Evolutionary conservation across 2,329 filamentous ascomycete species (phyloP).

Genomic region (Penicillium sp.): DNA sequence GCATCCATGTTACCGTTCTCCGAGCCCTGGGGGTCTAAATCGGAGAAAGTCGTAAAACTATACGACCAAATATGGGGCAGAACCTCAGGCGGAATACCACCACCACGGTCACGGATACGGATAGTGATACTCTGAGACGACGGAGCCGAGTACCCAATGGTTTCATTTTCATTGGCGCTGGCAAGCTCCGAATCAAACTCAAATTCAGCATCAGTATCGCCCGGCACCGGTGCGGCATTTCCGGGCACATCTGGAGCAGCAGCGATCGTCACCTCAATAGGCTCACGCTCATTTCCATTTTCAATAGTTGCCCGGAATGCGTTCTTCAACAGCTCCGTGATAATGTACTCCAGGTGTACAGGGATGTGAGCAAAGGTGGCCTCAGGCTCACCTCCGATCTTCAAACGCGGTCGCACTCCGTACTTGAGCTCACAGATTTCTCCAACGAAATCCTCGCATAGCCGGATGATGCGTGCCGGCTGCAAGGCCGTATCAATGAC

Average conservation of each 20-base stretch:
- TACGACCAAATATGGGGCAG: constrained; percentile 92
- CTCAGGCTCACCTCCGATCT: constrained; percentile 79
- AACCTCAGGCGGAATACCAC: constrained; percentile 82
- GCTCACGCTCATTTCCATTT: constrained; percentile 71
- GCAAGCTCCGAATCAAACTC: constrained; percentile 29
- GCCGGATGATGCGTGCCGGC: constrained; percentile 76
- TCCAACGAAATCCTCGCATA: constrained; percentile 84
- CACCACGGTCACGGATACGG: constrained; percentile 90
- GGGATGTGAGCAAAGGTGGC: constrained; percentile 93
- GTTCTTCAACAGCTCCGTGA: constrained; percentile 95
- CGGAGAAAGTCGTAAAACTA: constrained; percentile 91
- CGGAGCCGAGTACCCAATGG: constrained; percentile 33
- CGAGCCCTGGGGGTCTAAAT: constrained; percentile 53
- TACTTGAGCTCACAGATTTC: constrained; percentile 98
- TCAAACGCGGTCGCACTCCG: constrained; percentile 75
- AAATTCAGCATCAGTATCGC: constrained; percentile 33
- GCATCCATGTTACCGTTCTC: constrained; percentile 62
- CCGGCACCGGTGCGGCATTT: constrained; percentile 28
- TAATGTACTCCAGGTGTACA: constrained; percentile 94
- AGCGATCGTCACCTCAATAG: constrained; percentile 89
- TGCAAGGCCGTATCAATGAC: constrained; percentile 89
- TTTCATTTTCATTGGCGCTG: constrained; percentile 33
- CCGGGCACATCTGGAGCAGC: constrained; percentile 56
- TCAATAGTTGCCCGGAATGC: constrained; percentile 93
- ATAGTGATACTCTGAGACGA: constrained; percentile 83